Conservation (phyloP, 1,284 basidiomycete genomes). For the Trametes polyzona region DNA sequence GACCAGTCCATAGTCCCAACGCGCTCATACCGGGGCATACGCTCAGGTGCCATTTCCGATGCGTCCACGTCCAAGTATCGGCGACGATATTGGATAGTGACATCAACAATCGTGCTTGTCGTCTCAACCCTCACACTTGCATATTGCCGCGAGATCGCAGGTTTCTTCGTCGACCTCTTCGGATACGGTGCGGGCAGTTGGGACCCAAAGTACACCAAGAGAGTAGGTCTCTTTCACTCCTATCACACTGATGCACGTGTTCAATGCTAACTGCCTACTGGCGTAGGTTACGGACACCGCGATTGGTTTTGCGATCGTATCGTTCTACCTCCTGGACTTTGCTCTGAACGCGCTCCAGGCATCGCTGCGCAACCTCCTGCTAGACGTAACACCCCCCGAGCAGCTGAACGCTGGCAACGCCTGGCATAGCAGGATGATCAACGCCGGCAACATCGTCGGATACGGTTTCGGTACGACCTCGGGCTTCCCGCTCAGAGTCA, state of each 20-base stretch:
- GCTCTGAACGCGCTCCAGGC: slow-evolving; percentile 95
- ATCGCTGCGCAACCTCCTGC: slow-evolving; percentile 86
- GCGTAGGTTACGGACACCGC: slow-evolving; percentile 68
- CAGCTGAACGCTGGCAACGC: slow-evolving; percentile 94
- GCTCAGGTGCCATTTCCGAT: slow-evolving; percentile 88
- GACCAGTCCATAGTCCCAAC: slow-evolving; percentile 26
- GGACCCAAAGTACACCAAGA: slow-evolving; percentile 76
- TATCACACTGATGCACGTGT: background rate
- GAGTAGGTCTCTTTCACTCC: slow-evolving; percentile 45
- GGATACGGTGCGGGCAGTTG: slow-evolving; percentile 85
- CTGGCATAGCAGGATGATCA: slow-evolving; percentile 97
- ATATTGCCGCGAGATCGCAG: slow-evolving; percentile 80
- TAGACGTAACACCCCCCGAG: slow-evolving; percentile 86
- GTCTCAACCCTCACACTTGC: slow-evolving; percentile 79
- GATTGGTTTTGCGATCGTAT: slow-evolving; percentile 86
- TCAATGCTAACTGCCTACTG: background rate
- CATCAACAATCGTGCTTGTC: slow-evolving; percentile 78
- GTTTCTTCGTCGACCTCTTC: slow-evolving; percentile 78
- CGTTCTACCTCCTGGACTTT: slow-evolving; percentile 95
- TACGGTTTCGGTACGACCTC: slow-evolving; percentile 75
- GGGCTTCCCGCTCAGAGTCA: background rate
- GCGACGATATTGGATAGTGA: slow-evolving; percentile 87
- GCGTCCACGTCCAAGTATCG: slow-evolving; percentile 88
- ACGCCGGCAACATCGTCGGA: slow-evolving; percentile 93
- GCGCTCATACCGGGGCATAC: background rate